Percentiles rank a stretch among this genome's conserved stretches.
These are phyloP conservation scores for Acacia concinna DNA, from an alignment of 331 rosid genomes.

Conservation along the genomic window DNA sequence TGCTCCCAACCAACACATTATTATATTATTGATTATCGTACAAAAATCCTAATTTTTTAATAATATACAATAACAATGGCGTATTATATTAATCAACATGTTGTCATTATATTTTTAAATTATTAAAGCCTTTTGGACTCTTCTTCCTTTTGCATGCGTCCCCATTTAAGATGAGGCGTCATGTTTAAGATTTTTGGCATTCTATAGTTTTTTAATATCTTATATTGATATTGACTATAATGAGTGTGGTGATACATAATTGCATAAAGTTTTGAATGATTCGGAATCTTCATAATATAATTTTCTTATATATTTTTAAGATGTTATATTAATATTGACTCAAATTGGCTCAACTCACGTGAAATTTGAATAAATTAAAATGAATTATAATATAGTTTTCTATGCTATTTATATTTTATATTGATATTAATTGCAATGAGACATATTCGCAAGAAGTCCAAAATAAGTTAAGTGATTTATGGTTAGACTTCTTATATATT, in stretches of 20 bases:
- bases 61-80: neutral
- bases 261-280: too few relatives aligned
- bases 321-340: neutral
- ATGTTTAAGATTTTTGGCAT: neutral
- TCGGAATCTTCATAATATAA: too few relatives aligned
- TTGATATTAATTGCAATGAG: too few relatives aligned
- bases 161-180: neutral
- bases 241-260: too few relatives aligned
- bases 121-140: neutral
- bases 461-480: too few relatives aligned
- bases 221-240: too few relatives aligned
- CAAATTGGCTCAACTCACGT: neutral
- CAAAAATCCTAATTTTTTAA: neutral
- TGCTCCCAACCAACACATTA: neutral
- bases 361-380: neutral
- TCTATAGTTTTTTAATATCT: neutral
- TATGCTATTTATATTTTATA: too few relatives aligned
- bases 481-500: too few relatives aligned
- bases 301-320: too few relatives aligned
- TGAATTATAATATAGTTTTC: too few relatives aligned
- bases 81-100: neutral
- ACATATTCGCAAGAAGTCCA: too few relatives aligned
- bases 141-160: neutral
- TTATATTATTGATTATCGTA: neutral
- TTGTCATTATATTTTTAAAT: constrained; percentile 10